Conservation (phyloP, 2,329 filamentous ascomycete species). For the Podosphaera xanthii region DNA sequence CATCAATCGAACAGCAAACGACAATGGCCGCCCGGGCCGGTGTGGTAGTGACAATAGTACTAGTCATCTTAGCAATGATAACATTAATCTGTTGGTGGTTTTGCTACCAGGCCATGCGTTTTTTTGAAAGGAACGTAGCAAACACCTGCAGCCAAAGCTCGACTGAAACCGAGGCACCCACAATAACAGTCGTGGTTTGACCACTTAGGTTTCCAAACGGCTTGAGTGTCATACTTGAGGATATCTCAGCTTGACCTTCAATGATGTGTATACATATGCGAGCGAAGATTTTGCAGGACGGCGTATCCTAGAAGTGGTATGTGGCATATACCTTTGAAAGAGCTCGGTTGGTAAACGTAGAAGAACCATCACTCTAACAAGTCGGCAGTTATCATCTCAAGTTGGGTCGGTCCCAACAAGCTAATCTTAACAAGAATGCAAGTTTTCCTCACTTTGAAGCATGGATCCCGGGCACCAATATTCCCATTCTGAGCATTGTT, state of each 20-base stretch:
- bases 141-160: background rate
- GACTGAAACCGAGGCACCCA: background rate
- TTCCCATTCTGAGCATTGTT: slow-evolving; percentile 65
- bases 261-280: no score
- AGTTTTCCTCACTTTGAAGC: slow-evolving; percentile 12
- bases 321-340: no score
- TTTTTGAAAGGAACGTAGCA: background rate
- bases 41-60: background rate
- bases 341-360: no score
- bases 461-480: slow-evolving; percentile 81
- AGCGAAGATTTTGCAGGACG: no score
- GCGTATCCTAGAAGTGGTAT: no score
- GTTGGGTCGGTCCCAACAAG: background rate
- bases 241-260: no score
- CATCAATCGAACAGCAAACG: background rate
- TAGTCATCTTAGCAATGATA: background rate
- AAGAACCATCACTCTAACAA: background rate
- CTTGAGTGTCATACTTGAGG: no score
- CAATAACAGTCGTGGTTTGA: background rate
- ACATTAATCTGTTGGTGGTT: background rate
- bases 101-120: background rate
- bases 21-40: background rate
- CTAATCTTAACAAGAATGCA: background rate
- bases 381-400: background rate
- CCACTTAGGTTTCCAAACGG: no score